Percentiles rank a stretch among this genome's conserved stretches.
Conservation (phyloP, 148 eudicot genomes). For the Cornus controversa region DNA sequence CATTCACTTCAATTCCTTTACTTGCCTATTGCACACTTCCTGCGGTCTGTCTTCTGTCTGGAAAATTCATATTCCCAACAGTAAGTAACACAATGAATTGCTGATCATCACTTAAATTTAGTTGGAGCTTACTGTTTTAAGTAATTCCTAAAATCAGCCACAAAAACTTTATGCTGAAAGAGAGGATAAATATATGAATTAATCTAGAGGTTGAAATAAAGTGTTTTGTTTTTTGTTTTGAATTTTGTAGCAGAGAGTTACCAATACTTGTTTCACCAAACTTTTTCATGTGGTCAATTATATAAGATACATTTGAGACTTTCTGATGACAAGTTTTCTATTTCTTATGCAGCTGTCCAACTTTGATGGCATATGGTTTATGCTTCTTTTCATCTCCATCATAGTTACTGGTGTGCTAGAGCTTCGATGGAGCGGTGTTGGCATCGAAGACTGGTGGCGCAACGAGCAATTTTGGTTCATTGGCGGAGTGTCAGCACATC, state of each 20-base stretch:
- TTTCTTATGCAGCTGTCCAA: conserved; percentile 66
- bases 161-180: too few species aligned
- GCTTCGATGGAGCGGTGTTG: conserved; percentile 92
- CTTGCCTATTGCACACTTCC: conserved; percentile 93
- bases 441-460: conserved; percentile 95
- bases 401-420: conserved; percentile 78
- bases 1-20: conserved; percentile 91
- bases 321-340: not conserved
- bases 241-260: too few species aligned
- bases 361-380: conserved; percentile 87
- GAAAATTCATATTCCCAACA: conserved; percentile 94
- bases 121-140: too few species aligned
- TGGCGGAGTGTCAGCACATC: conserved; percentile 95
- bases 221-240: too few species aligned
- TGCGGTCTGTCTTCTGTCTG: conserved; percentile 95
- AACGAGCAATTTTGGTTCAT: conserved; percentile 98
- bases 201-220: too few species aligned
- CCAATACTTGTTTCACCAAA: too few species aligned
- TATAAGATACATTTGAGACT: not conserved
- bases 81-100: conserved; percentile 38
- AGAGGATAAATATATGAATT: too few species aligned
- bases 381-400: conserved; percentile 92
- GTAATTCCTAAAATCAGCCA: too few species aligned
- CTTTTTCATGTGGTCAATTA: too few species aligned
- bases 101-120: too few species aligned